Percentiles rank a stretch among this genome's conserved stretches.
Conservation (phyloP, 129 eudicot genomes). For the Rutidosis leptorrhynchoides region DNA sequence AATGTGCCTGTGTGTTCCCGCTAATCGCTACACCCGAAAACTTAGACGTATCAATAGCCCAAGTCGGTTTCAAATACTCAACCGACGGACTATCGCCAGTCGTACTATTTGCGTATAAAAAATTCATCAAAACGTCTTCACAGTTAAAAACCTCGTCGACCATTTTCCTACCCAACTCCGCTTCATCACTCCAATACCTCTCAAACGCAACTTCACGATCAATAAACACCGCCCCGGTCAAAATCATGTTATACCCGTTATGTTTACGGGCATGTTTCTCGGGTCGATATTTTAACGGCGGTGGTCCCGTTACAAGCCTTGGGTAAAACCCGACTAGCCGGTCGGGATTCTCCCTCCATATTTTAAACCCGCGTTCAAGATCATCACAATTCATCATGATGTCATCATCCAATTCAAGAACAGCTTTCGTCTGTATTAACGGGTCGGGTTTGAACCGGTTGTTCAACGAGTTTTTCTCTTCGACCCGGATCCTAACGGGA, state of each 20-base stretch:
- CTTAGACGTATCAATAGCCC: constrained; percentile 78
- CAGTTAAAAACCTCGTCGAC: constrained; percentile 79
- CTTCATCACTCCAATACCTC: constrained; percentile 78
- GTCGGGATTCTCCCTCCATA: constrained; percentile 80
- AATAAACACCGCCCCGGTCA: constrained; percentile 85
- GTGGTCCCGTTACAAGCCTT: constrained; percentile 51
- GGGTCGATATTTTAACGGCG: constrained; percentile 54
- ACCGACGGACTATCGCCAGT: constrained; percentile 30
- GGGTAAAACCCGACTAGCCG: constrained; percentile 89
- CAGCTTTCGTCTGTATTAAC: constrained; percentile 56
- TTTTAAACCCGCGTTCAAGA: constrained; percentile 71
- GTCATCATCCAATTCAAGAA: constrained; percentile 88
- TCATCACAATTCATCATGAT: constrained; percentile 89
- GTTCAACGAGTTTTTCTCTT: constrained; percentile 69
- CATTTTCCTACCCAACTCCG: constrained; percentile 47
- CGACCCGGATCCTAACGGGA: constrained; percentile 67
- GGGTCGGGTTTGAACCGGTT: constrained; percentile 66
- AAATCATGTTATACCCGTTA: constrained; percentile 72
- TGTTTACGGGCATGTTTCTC: constrained; percentile 76
- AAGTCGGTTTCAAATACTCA: constrained; percentile 70
- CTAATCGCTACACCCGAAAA: constrained; percentile 77
- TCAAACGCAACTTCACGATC: constrained; percentile 55
- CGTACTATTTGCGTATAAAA: constrained; percentile 67
- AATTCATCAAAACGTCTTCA: constrained; percentile 84
- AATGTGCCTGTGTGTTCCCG: constrained; percentile 71